A percentile compares a stretch with the other conserved stretches of the same genome.
Conservation (phyloP, 2,329 filamentous ascomycete species). For the Ascochyta lentis region DNA sequence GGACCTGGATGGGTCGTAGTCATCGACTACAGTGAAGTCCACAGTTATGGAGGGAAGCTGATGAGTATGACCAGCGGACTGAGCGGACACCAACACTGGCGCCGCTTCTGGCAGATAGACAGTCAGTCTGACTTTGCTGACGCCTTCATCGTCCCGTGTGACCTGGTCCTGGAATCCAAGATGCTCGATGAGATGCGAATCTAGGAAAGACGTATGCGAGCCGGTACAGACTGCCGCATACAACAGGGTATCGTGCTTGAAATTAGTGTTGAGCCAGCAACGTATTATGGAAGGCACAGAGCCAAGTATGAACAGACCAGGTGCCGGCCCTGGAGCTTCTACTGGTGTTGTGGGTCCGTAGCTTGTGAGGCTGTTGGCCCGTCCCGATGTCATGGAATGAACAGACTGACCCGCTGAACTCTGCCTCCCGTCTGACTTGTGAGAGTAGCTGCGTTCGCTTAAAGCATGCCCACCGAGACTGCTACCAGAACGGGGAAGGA, state of each 20-base stretch:
- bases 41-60: constrained; percentile 84
- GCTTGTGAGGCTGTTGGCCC: constrained; percentile 77
- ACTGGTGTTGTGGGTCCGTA: constrained; percentile 77
- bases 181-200: constrained; percentile 75
- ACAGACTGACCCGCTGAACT: constrained; percentile 89
- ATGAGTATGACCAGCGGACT: constrained; percentile 73
- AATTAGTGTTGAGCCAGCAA: constrained; percentile 91
- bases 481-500: constrained; percentile 79
- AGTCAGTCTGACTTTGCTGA: constrained; percentile 74
- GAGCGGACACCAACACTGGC: constrained; percentile 71
- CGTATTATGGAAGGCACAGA: constrained; percentile 92
- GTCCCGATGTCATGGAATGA: constrained; percentile 76
- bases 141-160: constrained; percentile 69
- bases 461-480: constrained; percentile 79
- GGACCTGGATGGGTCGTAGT: constrained; percentile 56
- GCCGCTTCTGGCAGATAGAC: constrained; percentile 93
- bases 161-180: constrained; percentile 74
- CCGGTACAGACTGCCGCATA: constrained; percentile 94
- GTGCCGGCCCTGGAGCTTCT: constrained; percentile 76
- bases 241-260: constrained; percentile 85
- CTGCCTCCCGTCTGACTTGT: constrained; percentile 94
- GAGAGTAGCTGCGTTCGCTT: constrained; percentile 89
- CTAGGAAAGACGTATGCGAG: constrained; percentile 85
- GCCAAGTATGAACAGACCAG: constrained; percentile 83
- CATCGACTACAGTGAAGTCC: constrained; percentile 76